Conservation (phyloP, 345 rosid genomes). For the Moricandia arvensis region DNA sequence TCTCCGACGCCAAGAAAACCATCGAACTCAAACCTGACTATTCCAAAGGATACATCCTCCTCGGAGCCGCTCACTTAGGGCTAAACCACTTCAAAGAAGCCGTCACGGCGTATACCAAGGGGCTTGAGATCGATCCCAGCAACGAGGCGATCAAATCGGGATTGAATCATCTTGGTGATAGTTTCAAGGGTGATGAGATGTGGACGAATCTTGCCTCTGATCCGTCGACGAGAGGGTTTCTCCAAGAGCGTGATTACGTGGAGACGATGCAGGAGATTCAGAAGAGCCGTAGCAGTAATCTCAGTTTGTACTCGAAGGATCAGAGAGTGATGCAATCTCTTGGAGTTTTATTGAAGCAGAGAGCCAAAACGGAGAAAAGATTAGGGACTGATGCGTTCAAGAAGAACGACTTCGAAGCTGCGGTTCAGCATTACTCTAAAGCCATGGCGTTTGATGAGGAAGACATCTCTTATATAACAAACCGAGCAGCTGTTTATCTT, state of each 20-base stretch:
- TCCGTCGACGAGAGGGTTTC: conserved; percentile 59
- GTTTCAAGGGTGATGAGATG: conserved; percentile 86
- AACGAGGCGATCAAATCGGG: conserved; percentile 64
- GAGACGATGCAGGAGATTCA: conserved; percentile 89
- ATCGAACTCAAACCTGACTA: conserved; percentile 87
- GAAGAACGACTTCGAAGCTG: conserved; percentile 83
- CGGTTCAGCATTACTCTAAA: conserved; percentile 63
- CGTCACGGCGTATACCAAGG: conserved; percentile 63
- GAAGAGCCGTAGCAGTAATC: conserved; percentile 63
- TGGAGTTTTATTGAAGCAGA: conserved; percentile 65
- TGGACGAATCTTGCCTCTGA: conserved; percentile 90
- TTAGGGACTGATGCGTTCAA: conserved; percentile 75
- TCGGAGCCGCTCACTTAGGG: conserved; percentile 82
- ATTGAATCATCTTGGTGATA: conserved; percentile 58
- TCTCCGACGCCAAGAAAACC: conserved; percentile 77
- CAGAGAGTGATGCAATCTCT: conserved; percentile 91
- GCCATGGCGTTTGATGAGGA: conserved; percentile 34
- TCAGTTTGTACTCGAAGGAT: conserved; percentile 70
- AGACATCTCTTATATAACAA: conserved; percentile 77
- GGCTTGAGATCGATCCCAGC: conserved; percentile 74
- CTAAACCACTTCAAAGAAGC: conserved; percentile 58
- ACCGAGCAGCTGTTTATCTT: conserved; percentile 90
- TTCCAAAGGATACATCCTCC: conserved; percentile 87
- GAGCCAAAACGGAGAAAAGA: conserved; percentile 61
- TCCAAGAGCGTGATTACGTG: conserved; percentile 82